Base-by-base conservation (phyloP, 2,329 filamentous ascomycete genomes). In the Fusarium sambucinum region DNA sequence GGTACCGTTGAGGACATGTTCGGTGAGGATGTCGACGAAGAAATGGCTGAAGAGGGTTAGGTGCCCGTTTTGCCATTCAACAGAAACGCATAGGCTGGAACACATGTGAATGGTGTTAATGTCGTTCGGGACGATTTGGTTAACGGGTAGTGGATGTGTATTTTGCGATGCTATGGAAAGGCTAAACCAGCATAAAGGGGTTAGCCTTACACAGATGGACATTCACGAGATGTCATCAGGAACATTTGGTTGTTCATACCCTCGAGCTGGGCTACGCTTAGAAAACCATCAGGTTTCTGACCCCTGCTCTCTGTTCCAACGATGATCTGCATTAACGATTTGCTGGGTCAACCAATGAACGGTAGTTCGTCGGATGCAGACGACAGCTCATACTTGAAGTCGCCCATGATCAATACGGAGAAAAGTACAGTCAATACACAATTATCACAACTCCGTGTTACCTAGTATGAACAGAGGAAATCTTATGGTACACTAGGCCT, bases 1-100 rank as follows among this genome's bases (percentile, higher is more conserved):
- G 83, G 84, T 5, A 84, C 82, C 1, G 80, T 85, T 48, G 86
- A 86, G 52, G 86, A 88, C 69, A 80, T 87, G 46, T 86, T 86
- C 59, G 85, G 82, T 4, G 82, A 82, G 41, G 84, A 86, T 70
- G 83, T 82, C 48, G 85, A 87, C 66, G 83, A 88, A 74, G 87
- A 88, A 51, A 85, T 87, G 81, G 86, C 83, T 25, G 85, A 85
- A 62, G 74, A 78, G 50, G 55, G 56, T 48, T 71, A 69, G 65
- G 44, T 35, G 35, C 33, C 59, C 45, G 32, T 64, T 33, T 19
- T 60, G 38, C 52, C 66, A 44, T 27, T 29, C 44, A 52, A 47
- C 16, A 29, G 55, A 42, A 25, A 48, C 40, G 32, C 56, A 17
- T 42, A 59, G 45, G 57, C 40, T 17, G 44, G 48, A 46, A 48